A percentile compares a stretch with the other conserved stretches of the same genome.
These are phyloP conservation scores for Sodiomyces alkalinus DNA, from an alignment of 2,329 filamentous ascomycete species.

Conservation along the genomic window DNA sequence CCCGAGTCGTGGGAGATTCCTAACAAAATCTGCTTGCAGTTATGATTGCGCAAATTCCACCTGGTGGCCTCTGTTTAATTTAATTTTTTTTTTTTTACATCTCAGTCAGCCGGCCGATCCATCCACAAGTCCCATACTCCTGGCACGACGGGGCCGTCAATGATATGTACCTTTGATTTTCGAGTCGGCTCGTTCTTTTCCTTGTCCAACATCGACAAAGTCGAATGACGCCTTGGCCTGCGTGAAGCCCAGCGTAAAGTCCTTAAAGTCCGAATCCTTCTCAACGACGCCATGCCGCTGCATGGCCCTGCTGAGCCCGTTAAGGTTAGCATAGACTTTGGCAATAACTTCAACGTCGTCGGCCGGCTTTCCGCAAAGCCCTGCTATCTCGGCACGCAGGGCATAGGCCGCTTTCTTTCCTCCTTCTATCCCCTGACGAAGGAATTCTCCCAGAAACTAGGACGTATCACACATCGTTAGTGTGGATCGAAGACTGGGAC, in stretches of 20 bases:
- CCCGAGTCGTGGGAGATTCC: slow-evolving; percentile 47
- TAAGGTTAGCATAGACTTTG: slow-evolving; percentile 40
- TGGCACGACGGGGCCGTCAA: slow-evolving; percentile 1
- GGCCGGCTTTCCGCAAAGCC: slow-evolving; percentile 26
- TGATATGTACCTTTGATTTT: slow-evolving; percentile 39
- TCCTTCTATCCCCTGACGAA: slow-evolving; percentile 38
- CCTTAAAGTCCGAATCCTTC: slow-evolving; percentile 28
- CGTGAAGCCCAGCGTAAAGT: slow-evolving; percentile 46
- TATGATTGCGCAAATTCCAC: slow-evolving; percentile 44
- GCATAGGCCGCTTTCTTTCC: slow-evolving; percentile 36
- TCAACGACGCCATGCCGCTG: slow-evolving; percentile 29
- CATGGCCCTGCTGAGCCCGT: slow-evolving; percentile 33
- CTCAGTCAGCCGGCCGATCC: too few relatives aligned
- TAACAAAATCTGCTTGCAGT: slow-evolving; percentile 46
- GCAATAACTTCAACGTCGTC: slow-evolving; percentile 37
- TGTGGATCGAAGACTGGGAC: neutral
- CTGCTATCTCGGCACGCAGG: slow-evolving; percentile 30
- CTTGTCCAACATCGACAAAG: slow-evolving; percentile 46
- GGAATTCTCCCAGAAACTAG: slow-evolving; percentile 41
- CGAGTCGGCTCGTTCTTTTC: slow-evolving; percentile 41
- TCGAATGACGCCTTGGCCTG: slow-evolving; percentile 44
- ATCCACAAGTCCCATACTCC: too few relatives aligned
- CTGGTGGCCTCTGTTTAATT: slow-evolving; percentile 33
- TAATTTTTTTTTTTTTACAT: too few relatives aligned
- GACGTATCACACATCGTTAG: slow-evolving; percentile 2